Percentiles rank a stretch among this genome's conserved stretches.
These are phyloP conservation scores for Mortierella antarctica DNA, from an alignment of 192 early-diverging fungal genomes.

Conservation along the genomic window DNA sequence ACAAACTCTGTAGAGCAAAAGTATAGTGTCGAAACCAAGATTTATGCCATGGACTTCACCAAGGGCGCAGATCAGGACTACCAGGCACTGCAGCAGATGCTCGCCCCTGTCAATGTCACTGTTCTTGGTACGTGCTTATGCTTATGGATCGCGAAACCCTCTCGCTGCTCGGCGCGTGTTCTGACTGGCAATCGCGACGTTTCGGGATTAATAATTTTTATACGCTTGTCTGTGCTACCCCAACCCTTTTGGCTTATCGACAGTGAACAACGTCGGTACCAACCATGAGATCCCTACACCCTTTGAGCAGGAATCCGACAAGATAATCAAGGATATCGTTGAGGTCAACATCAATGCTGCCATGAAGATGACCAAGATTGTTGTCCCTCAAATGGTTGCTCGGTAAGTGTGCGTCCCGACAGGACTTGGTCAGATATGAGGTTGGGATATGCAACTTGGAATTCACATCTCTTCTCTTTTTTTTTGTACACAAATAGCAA, in stretches of 20 bases:
- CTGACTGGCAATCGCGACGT: conserved; percentile 15
- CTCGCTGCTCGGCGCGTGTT: conserved; percentile 17
- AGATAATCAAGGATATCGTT: conserved; percentile 77
- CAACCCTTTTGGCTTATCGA: background rate
- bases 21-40: conserved; percentile 71
- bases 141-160: background rate
- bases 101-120: conserved; percentile 68
- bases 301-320: conserved; percentile 79
- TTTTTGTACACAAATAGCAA: conserved; percentile 55
- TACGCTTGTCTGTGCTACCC: background rate
- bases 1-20: conserved; percentile 46
- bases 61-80: conserved; percentile 73
- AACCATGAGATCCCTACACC: conserved; percentile 92
- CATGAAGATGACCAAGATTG: conserved; percentile 82
- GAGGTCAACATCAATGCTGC: conserved; percentile 88
- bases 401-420: conserved; percentile 29
- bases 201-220: conserved; percentile 27
- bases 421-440: background rate
- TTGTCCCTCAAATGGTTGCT: conserved; percentile 84
- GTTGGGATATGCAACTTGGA: background rate
- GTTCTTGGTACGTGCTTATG: conserved; percentile 57
- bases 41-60: conserved; percentile 85
- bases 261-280: conserved; percentile 95
- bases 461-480: conserved; percentile 1
- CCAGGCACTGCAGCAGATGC: conserved; percentile 64